phyloP scores from a whole-genome alignment of 2,329 filamentous ascomycete species.

The Ophioceras dolichostomum region DNA sequence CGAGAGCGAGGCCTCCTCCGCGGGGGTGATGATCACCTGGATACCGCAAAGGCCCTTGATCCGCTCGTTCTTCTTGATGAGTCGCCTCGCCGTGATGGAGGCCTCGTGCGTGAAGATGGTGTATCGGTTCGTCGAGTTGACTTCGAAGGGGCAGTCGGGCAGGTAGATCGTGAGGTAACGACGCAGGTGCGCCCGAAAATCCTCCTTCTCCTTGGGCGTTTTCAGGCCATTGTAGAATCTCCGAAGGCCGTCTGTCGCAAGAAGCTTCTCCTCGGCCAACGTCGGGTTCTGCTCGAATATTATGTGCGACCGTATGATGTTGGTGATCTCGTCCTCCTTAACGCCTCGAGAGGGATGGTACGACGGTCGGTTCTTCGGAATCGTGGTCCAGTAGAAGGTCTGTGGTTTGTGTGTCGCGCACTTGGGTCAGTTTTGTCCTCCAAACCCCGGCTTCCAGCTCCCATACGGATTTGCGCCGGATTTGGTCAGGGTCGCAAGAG shows the following conservation, averaged over 20 bases:
- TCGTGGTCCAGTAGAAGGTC: constrained; percentile 94
- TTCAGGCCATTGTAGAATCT: constrained; percentile 58
- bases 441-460: too few species aligned
- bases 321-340: constrained; percentile 47
- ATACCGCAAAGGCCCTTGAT: constrained; percentile 89
- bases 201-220: constrained; percentile 68
- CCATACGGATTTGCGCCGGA: too few species aligned
- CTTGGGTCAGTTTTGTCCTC: too few species aligned
- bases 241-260: constrained; percentile 60
- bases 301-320: constrained; percentile 52
- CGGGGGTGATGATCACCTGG: constrained; percentile 81
- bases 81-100: constrained; percentile 66
- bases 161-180: constrained; percentile 90
- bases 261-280: constrained; percentile 58
- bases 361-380: constrained; percentile 83
- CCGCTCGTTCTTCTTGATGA: constrained; percentile 69
- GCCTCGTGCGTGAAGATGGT: constrained; percentile 86
- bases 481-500: too few species aligned
- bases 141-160: constrained; percentile 89
- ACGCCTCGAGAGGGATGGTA: constrained; percentile 78
- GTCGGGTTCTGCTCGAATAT: constrained; percentile 62
- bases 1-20: constrained; percentile 77
- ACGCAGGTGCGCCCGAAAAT: constrained; percentile 74
- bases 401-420: too few species aligned
- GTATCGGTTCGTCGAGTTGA: constrained; percentile 84